These are phyloP conservation scores for Carex myosuroides DNA, from an alignment of 176 grass and related monocot genomes.

Conservation along the genomic window DNA sequence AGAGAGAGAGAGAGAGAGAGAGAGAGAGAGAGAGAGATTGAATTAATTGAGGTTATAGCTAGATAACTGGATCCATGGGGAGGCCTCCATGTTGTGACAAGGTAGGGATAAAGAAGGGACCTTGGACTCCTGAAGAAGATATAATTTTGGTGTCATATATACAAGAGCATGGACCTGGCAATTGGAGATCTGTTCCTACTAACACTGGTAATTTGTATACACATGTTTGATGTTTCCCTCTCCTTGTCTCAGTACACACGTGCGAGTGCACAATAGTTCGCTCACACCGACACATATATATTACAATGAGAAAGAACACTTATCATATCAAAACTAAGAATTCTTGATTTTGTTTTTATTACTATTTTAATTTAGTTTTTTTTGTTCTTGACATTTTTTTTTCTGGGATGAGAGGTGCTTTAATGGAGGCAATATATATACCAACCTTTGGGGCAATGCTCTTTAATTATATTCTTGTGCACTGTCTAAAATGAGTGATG, in stretches of 20 bases:
- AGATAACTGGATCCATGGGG: slow-evolving; percentile 33
- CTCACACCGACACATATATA: background rate
- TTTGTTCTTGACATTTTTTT: background rate
- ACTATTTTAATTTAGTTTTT: background rate
- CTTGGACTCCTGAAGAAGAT: slow-evolving; percentile 91
- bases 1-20: background rate
- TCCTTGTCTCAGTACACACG: background rate
- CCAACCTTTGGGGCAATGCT: background rate
- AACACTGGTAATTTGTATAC: slow-evolving; percentile 33
- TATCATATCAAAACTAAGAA: background rate
- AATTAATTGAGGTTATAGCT: slow-evolving; percentile 2
- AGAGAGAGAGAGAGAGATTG: background rate
- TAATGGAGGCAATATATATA: background rate
- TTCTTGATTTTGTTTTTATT: background rate
- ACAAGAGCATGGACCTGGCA: slow-evolving; percentile 81
- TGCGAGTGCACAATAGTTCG: background rate
- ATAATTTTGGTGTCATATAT: slow-evolving; percentile 76
- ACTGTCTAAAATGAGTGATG: background rate
- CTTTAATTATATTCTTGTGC: background rate
- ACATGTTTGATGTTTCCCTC: background rate
- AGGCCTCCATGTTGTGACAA: slow-evolving; percentile 84
- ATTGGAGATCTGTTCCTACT: slow-evolving; percentile 72
- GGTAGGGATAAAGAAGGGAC: slow-evolving; percentile 69
- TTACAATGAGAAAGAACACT: background rate
- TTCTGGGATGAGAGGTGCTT: background rate